A percentile compares a stretch with the other conserved stretches of the same genome.
Evolutionary conservation across 495 filamentous ascomycete genomes (phyloP).

Genomic region (Aspergillus diversus): DNA sequence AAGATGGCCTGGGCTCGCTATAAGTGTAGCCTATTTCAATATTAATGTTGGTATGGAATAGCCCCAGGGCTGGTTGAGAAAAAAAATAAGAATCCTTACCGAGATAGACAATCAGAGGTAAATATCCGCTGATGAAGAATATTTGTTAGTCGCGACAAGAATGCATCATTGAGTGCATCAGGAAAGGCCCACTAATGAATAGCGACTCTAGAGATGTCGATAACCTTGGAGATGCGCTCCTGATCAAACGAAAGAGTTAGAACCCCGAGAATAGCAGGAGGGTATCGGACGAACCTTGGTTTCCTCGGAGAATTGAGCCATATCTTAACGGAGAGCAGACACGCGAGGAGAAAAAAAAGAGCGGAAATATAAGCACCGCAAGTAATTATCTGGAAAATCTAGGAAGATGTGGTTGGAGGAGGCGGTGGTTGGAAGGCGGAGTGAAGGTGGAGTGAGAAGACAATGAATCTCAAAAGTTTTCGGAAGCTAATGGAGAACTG

Average conservation of each 20-base stretch:
- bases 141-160: conserved; percentile 35
- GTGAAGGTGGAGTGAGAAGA: conserved; percentile 21
- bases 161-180: neutral
- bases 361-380: neutral
- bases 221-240: conserved; percentile 95
- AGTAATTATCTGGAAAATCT: neutral
- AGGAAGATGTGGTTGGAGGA: conserved; percentile 5
- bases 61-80: neutral
- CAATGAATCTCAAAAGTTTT: conserved; percentile 41
- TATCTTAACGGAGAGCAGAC: conserved; percentile 53
- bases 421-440: conserved; percentile 19
- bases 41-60: conserved; percentile 17
- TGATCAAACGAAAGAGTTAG: conserved; percentile 38
- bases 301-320: conserved; percentile 94
- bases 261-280: neutral
- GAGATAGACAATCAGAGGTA: conserved; percentile 95
- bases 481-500: conserved; percentile 27
- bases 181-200: conserved; percentile 79
- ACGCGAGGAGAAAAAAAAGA: conserved; percentile 2
- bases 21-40: conserved; percentile 77
- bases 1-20: conserved; percentile 86
- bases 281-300: conserved; percentile 70
- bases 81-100: conserved; percentile 60
- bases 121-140: conserved; percentile 73
- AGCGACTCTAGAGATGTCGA: conserved; percentile 92